Conservation (phyloP, 2,329 filamentous ascomycete genomes). For the Hymenoscyphus albidus region DNA sequence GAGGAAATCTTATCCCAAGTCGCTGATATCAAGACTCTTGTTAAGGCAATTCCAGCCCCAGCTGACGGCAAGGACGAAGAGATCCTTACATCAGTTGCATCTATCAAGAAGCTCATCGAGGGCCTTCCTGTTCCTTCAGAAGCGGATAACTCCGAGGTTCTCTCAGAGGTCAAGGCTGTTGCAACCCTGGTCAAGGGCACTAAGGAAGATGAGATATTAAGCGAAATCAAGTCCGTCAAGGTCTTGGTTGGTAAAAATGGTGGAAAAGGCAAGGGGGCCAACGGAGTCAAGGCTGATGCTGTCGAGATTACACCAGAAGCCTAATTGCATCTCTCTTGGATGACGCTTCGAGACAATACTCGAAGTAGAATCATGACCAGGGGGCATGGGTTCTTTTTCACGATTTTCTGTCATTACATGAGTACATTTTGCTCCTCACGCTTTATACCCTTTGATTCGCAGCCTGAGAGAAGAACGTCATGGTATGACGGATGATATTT, state of each 20-base stretch:
- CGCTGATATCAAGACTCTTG: constrained; percentile 1
- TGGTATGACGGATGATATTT: constrained; percentile 4
- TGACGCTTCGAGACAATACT: neutral
- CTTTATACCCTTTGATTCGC: constrained; percentile 17
- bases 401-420: constrained; percentile 3
- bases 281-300: constrained; percentile 20
- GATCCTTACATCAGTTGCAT: constrained; percentile 11
- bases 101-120: constrained; percentile 10
- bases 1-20: constrained; percentile 2
- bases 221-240: constrained; percentile 13
- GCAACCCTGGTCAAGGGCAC: constrained; percentile 7
- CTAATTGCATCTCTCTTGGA: neutral
- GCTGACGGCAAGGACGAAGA: constrained; percentile 11
- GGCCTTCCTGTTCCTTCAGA: constrained; percentile 1
- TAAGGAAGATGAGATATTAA: constrained; percentile 11
- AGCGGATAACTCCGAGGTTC: constrained; percentile 8
- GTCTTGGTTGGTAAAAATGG: constrained; percentile 15
- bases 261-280: constrained; percentile 22
- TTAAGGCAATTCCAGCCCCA: constrained; percentile 10
- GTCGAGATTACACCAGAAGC: constrained; percentile 17
- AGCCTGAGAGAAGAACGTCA: neutral
- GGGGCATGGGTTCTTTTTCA: neutral
- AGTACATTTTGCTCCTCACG: constrained; percentile 6
- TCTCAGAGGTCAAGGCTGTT: constrained; percentile 13
- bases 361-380: neutral